Evolutionary conservation across 192 early-diverging fungal genomes (phyloP).

Genomic region (Allomyces macrogynus): DNA sequence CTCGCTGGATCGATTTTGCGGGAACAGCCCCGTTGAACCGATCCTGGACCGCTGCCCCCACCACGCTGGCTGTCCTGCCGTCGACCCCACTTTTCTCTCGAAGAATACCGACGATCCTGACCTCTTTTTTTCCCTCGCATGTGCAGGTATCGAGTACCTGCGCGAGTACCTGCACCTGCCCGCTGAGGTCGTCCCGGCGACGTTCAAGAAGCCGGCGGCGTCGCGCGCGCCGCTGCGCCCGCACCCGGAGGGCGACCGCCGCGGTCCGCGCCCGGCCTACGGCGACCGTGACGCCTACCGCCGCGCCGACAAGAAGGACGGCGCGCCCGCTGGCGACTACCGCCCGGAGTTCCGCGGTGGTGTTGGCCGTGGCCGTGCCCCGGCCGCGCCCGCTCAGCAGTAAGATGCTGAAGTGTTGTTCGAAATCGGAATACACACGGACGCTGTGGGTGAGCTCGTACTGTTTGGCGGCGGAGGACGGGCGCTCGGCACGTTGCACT

Average conservation of each 20-base stretch:
- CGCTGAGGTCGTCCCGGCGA: constrained; percentile 86
- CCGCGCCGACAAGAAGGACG: constrained; percentile 78
- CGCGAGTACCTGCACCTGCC: constrained; percentile 73
- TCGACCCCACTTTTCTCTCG: too few species aligned
- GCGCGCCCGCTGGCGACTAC: constrained; percentile 67
- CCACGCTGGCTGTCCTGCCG: too few species aligned
- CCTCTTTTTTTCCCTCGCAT: too few species aligned
- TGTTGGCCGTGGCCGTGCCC: constrained; percentile 54
- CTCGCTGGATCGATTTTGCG: too few species aligned
- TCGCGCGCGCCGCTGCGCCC: constrained; percentile 32
- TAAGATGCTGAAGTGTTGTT: neutral
- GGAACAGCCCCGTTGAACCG: too few species aligned
- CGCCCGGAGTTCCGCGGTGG: constrained; percentile 94
- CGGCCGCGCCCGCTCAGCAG: neutral
- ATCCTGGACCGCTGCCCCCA: too few species aligned
- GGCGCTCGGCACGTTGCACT: too few species aligned
- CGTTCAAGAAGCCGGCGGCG: constrained; percentile 81
- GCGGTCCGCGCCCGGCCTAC: constrained; percentile 28
- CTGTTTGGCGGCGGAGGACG: too few species aligned
- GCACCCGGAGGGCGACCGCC: constrained; percentile 42
- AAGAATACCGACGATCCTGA: too few species aligned
- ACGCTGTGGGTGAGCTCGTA: too few species aligned
- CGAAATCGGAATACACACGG: too few species aligned
- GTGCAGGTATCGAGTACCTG: neutral
- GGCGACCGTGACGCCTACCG: constrained; percentile 72